Evolutionary conservation across 2,329 filamentous ascomycete species (phyloP).

Genomic region (Cercospora nicotianae): DNA sequence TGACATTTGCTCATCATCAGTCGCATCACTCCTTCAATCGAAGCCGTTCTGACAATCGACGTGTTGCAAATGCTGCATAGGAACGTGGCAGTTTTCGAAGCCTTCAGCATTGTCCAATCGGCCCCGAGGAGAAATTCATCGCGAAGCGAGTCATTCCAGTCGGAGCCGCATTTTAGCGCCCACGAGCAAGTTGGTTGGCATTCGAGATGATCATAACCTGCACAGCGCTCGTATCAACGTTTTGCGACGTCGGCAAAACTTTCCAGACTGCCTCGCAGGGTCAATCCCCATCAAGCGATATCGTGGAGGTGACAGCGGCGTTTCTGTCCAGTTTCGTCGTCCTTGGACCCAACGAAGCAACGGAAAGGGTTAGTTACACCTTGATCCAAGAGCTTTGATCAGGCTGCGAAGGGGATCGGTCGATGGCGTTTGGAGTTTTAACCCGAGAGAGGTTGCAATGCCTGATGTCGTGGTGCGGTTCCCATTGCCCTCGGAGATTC

Average conservation of each 20-base stretch:
- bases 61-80: not conserved
- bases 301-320: not conserved
- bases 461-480: constrained; percentile 3
- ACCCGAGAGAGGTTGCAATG: not conserved
- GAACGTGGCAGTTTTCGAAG: not conserved
- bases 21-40: not conserved
- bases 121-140: not conserved
- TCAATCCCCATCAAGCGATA: not conserved
- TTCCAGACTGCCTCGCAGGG: not conserved
- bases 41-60: not conserved
- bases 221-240: not conserved
- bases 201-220: not conserved
- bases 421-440: not conserved
- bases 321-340: not conserved
- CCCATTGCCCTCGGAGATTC: not conserved
- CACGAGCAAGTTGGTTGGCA: not conserved
- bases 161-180: not conserved
- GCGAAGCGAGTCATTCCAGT: not conserved
- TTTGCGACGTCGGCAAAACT: not conserved
- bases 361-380: not conserved
- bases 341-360: not conserved
- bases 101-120: not conserved
- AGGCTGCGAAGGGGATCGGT: not conserved
- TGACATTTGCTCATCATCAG: not conserved
- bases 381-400: not conserved